Percentiles rank a stretch among this genome's conserved stretches.
phyloP scores from a whole-genome alignment of 306 rosid genomes.

The Luffa acutangula region DNA sequence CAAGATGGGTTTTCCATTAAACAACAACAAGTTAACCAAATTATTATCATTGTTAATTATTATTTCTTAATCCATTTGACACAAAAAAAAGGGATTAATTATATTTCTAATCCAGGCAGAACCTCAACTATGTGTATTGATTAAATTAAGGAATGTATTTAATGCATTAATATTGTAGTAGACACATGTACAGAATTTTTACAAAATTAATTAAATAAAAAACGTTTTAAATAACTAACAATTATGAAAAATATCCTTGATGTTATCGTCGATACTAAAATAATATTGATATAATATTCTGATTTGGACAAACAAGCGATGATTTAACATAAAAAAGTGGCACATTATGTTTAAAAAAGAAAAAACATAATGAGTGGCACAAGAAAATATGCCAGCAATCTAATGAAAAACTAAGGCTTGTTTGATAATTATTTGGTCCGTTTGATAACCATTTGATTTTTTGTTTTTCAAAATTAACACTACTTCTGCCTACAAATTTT shows the following conservation, averaged over 20 bases:
- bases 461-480: no score
- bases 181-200: neutral
- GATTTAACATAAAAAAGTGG: no score
- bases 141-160: neutral
- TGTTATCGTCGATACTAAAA: no score
- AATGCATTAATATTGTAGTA: neutral
- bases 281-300: no score
- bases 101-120: neutral
- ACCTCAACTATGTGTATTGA: neutral
- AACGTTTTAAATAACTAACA: neutral
- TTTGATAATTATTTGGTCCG: no score
- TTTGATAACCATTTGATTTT: no score
- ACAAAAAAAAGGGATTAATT: neutral
- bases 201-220: neutral
- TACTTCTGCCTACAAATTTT: no score
- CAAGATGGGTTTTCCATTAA: neutral
- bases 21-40: neutral
- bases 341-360: no score
- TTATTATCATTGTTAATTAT: conserved; percentile 3
- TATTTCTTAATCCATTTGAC: neutral
- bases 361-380: no score
- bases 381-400: no score
- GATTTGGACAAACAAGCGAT: no score
- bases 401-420: no score
- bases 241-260: neutral